Evolutionary conservation across 2,329 filamentous ascomycete species (phyloP).

Genomic region (Monosporascus sp.): DNA sequence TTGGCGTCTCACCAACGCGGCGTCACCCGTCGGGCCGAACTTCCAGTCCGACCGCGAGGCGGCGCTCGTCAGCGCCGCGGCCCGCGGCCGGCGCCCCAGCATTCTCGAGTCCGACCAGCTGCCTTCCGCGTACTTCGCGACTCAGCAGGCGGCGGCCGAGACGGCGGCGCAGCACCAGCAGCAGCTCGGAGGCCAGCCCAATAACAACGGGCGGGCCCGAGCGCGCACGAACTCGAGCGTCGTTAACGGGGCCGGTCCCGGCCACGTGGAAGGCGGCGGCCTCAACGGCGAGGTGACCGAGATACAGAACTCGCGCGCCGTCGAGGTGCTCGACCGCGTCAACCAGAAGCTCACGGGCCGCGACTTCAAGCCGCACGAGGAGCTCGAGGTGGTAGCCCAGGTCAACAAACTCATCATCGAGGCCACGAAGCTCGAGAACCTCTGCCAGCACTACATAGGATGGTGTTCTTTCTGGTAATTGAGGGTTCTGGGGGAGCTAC

Average conservation of each 20-base stretch:
- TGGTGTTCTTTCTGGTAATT: slow-evolving; percentile 96
- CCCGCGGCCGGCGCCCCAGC: slow-evolving; percentile 59
- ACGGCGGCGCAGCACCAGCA: slow-evolving; percentile 8
- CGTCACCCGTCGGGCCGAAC: slow-evolving; percentile 60
- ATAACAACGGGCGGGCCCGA: slow-evolving; percentile 38
- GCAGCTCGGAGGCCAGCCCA: slow-evolving; percentile 28
- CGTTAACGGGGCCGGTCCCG: slow-evolving; percentile 28
- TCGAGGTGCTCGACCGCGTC: slow-evolving; percentile 87
- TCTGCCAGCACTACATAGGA: slow-evolving; percentile 98
- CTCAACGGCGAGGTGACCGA: slow-evolving; percentile 52
- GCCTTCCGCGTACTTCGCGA: slow-evolving; percentile 53
- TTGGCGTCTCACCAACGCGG: slow-evolving; percentile 74
- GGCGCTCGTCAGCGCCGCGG: slow-evolving; percentile 42
- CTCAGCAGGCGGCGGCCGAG: slow-evolving; percentile 28
- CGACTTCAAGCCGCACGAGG: slow-evolving; percentile 83
- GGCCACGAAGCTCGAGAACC: slow-evolving; percentile 92
- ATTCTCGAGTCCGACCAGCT: slow-evolving; percentile 61
- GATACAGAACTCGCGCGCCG: slow-evolving; percentile 84
- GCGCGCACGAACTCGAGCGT: slow-evolving; percentile 55
- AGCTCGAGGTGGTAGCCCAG: slow-evolving; percentile 79
- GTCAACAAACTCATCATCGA: slow-evolving; percentile 93
- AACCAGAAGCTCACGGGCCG: slow-evolving; percentile 92
- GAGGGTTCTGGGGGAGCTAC: too few relatives aligned
- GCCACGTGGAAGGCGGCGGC: slow-evolving; percentile 37
- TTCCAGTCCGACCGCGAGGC: slow-evolving; percentile 58